Conservation (phyloP, 164 flowering plant species). For the Chimonanthus salicifolius region DNA sequence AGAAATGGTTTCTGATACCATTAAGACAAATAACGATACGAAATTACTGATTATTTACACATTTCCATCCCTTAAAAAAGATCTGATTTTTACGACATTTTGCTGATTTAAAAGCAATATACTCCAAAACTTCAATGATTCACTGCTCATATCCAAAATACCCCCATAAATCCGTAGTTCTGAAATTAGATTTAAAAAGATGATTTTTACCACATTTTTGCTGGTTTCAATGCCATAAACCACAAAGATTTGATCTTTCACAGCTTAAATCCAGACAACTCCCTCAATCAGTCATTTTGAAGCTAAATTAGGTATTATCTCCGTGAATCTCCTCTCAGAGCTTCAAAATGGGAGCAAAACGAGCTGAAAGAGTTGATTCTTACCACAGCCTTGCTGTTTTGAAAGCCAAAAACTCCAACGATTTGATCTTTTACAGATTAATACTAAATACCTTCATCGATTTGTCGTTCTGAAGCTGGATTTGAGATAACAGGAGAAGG, state of each 20-base stretch:
- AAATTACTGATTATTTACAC: background rate
- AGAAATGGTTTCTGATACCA: too few relatives aligned
- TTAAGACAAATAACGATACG: too few relatives aligned
- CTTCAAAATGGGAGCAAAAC: background rate
- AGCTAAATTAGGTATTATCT: background rate
- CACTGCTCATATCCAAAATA: background rate
- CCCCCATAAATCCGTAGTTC: background rate
- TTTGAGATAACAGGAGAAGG: background rate
- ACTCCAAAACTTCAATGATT: background rate
- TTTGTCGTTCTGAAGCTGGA: slow-evolving; percentile 5
- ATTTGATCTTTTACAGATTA: background rate
- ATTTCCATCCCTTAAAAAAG: background rate
- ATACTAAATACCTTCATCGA: background rate
- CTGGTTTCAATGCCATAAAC: background rate
- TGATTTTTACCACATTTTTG: background rate
- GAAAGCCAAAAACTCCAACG: background rate
- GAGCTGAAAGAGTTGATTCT: background rate
- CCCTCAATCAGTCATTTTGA: background rate
- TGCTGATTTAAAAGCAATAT: background rate
- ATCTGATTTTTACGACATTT: background rate
- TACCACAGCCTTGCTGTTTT: background rate
- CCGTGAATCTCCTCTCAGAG: background rate
- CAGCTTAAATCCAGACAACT: background rate
- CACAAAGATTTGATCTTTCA: background rate
- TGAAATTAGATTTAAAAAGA: slow-evolving; percentile 3